Conservation (phyloP, 2,329 filamentous ascomycete species). For the Exophiala viscosa region DNA sequence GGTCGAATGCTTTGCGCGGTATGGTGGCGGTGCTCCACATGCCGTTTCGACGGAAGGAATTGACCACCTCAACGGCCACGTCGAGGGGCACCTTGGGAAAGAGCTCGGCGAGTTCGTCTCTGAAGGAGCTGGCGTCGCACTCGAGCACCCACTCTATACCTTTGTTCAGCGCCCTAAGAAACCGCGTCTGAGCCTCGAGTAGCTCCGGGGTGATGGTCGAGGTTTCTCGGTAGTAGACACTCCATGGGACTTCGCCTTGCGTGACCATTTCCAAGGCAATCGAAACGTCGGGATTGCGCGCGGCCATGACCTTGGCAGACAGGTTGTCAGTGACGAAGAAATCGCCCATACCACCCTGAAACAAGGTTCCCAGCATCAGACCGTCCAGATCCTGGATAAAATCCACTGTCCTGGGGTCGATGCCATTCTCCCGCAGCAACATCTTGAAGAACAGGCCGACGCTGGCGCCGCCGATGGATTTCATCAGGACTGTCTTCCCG, state of each 20-base stretch:
- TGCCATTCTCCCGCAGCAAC: constrained; percentile 13
- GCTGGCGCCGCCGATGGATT: constrained; percentile 13
- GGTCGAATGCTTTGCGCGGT: constrained; percentile 5
- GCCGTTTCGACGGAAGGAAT: constrained; percentile 8
- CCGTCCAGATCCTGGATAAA: constrained; percentile 17
- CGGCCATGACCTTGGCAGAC: constrained; percentile 6
- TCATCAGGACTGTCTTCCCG: constrained; percentile 11
- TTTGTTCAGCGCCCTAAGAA: constrained; percentile 7
- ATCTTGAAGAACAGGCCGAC: constrained; percentile 19
- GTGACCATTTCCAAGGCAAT: constrained; percentile 17
- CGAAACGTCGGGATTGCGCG: constrained; percentile 8
- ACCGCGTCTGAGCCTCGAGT: constrained; percentile 12
- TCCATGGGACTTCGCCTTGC: constrained; percentile 19
- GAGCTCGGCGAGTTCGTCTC: constrained; percentile 12
- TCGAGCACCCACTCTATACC: constrained; percentile 13
- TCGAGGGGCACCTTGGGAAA: constrained; percentile 12
- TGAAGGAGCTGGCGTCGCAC: constrained; percentile 7
- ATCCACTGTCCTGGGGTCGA: constrained; percentile 9
- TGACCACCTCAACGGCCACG: constrained; percentile 6
- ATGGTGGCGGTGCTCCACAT: constrained; percentile 16
- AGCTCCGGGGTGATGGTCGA: constrained; percentile 10
- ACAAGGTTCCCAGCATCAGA: constrained; percentile 12
- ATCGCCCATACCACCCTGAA: constrained; percentile 17
- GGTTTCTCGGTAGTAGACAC: constrained; percentile 15
- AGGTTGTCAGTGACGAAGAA: constrained; percentile 13